Base-by-base conservation (phyloP, 495 filamentous ascomycete genomes). In the Xylaria grammica region DNA sequence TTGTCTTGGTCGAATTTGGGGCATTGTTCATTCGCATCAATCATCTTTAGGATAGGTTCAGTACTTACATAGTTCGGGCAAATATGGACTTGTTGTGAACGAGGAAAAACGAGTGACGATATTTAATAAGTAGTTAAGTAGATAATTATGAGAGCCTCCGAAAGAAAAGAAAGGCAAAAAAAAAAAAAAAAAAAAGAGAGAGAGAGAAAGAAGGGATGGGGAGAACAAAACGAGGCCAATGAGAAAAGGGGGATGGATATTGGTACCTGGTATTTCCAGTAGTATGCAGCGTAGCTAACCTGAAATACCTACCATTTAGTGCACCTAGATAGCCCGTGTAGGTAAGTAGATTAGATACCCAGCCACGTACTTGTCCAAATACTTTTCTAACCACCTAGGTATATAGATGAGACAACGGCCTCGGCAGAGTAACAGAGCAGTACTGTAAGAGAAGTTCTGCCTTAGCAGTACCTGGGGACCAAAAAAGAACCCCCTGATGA, bases 181-280 rank as follows among this genome's bases (percentile, higher is more conserved):
- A 46, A 61, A 61, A 61, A 61, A 51, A 19, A 22, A 11, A 29
- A 9, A 7, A 29, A n/a, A n/a, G n/a, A n/a, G n/a, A 19, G 48
- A 20, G 48, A 9, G 48, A 51, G 48, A 51, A 19, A 8, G 19
- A 19, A 51, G 8, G 19, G 48, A 51, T 11, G 8, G 19, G 48
- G 19, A 51, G 19, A 51, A 51, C 8, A 51, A n/a, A 30, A 46
- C n/a, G 27, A 63, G 36, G 36, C 58, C 58, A 61, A 61, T 61
- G 20, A 51, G 58, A 61, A 61, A 61, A 61, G 22, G 29, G 48
- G 46, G 29, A 61, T 15, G 44, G 11, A n/a, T 19, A 44, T 7
- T 4, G 17, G 40, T 44, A 44, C 40, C 40, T 5, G 20, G 19
- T 48, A 42, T 3, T 15, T 42, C 8, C 26, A 19, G 24, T 4